Evolutionary conservation across 768 basidiomycete genomes (phyloP).

Genomic region (Pilatotrama ljubarskyi): DNA sequence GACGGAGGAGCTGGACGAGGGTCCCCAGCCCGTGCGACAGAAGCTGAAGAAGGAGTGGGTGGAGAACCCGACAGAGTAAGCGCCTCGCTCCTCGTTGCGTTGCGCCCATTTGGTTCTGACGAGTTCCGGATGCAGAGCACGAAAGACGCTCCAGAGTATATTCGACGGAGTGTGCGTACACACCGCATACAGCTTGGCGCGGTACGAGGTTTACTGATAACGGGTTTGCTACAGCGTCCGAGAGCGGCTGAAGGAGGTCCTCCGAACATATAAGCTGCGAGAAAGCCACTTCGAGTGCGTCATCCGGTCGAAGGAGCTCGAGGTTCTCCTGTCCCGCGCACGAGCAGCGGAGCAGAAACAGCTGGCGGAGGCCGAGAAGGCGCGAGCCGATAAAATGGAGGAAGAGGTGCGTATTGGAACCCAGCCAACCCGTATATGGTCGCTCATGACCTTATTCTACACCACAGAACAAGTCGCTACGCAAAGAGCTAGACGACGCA

Average conservation of each 20-base stretch:
- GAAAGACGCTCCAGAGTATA: constrained; percentile 74
- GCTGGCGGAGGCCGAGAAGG: constrained; percentile 73
- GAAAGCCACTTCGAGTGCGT: constrained; percentile 93
- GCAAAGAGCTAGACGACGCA: constrained; percentile 77
- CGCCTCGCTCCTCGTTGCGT: constrained; percentile 26
- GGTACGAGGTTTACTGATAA: background rate
- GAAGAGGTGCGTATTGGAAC: constrained; percentile 60
- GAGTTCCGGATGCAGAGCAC: constrained; percentile 49
- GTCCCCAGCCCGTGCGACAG: constrained; percentile 59
- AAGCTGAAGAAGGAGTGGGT: constrained; percentile 82
- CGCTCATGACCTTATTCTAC: background rate
- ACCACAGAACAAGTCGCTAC: constrained; percentile 61
- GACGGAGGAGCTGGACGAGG: constrained; percentile 65
- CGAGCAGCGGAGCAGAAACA: constrained; percentile 88
- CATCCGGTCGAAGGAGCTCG: constrained; percentile 88
- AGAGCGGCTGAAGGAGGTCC: constrained; percentile 82
- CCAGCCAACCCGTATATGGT: background rate
- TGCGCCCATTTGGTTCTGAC: background rate
- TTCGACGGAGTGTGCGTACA: constrained; percentile 79
- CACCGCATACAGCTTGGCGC: no score
- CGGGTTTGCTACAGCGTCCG: constrained; percentile 55
- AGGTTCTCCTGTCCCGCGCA: constrained; percentile 83
- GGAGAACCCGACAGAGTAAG: constrained; percentile 69
- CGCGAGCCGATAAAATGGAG: constrained; percentile 63
- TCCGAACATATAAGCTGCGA: constrained; percentile 85